These are phyloP conservation scores for Fistulinella prunicolor DNA, from an alignment of 768 basidiomycete species.

Conservation along the genomic window DNA sequence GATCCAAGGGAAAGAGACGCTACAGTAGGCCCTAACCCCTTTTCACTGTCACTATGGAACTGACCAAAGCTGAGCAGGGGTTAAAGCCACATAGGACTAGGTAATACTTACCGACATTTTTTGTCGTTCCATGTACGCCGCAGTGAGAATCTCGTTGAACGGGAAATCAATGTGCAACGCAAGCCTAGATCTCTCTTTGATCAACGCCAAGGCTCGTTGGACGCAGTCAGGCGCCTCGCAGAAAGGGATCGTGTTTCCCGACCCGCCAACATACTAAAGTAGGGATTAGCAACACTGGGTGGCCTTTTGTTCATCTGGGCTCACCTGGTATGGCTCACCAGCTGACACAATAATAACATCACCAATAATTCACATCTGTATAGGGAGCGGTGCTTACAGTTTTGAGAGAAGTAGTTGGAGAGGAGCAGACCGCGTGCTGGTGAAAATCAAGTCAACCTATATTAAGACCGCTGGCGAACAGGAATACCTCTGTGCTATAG, in stretches of 20 bases:
- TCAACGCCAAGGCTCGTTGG: slow-evolving; percentile 52
- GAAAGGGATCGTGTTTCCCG: slow-evolving; percentile 69
- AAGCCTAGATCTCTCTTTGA: slow-evolving; percentile 49
- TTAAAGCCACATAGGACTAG: neutral
- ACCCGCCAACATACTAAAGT: slow-evolving; percentile 71
- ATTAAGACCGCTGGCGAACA: neutral
- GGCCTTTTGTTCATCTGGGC: slow-evolving; percentile 4
- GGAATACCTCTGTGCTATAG: slow-evolving; percentile 66
- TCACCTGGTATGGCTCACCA: slow-evolving; percentile 76
- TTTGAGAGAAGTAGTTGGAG: slow-evolving; percentile 84
- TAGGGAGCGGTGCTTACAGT: slow-evolving; percentile 48
- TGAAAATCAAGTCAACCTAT: slow-evolving; percentile 7
- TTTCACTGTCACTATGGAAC: slow-evolving; percentile 81
- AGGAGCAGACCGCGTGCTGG: slow-evolving; percentile 67
- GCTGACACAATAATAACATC: slow-evolving; percentile 40
- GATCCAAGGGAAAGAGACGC: slow-evolving; percentile 78
- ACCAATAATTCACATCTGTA: neutral
- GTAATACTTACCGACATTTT: slow-evolving; percentile 66
- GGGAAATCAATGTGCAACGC: slow-evolving; percentile 39
- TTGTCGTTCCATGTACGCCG: slow-evolving; percentile 83
- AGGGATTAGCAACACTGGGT: slow-evolving; percentile 7
- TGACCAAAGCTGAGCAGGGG: slow-evolving; percentile 26
- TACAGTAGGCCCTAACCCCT: slow-evolving; percentile 67
- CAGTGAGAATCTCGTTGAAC: slow-evolving; percentile 80
- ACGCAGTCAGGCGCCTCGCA: slow-evolving; percentile 58